phyloP scores from a whole-genome alignment of 2,329 filamentous ascomycete species.

The Pseudocercospora vitis region DNA sequence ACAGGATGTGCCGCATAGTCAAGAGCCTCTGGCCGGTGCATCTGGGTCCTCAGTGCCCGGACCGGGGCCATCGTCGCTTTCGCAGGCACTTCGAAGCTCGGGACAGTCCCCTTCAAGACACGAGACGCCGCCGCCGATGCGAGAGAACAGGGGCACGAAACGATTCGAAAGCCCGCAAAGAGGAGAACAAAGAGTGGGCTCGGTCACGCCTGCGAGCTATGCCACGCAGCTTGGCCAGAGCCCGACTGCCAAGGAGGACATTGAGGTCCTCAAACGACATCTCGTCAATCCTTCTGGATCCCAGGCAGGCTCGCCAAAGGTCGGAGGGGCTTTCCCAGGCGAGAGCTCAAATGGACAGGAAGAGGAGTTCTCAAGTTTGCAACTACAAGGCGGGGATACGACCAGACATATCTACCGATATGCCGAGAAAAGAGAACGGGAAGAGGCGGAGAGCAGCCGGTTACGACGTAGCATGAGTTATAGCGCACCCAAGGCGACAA shows the following conservation, averaged over 20 bases:
- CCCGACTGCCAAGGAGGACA: constrained; percentile 73
- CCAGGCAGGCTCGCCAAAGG: constrained; percentile 33
- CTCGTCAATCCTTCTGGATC: constrained; percentile 67
- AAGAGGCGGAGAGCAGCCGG: constrained; percentile 60
- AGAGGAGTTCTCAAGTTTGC: constrained; percentile 90
- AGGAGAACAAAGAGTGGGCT: constrained; percentile 67
- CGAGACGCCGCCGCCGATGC: constrained; percentile 53
- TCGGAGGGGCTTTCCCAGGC: constrained; percentile 27
- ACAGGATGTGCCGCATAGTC: constrained; percentile 54
- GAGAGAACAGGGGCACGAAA: constrained; percentile 54
- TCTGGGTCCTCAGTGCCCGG: constrained; percentile 62
- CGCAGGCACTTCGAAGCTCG: constrained; percentile 78
- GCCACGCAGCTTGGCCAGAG: constrained; percentile 45
- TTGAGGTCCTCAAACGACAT: constrained; percentile 87
- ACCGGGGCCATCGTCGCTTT: constrained; percentile 82
- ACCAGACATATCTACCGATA: constrained; percentile 95
- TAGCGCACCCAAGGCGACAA: constrained; percentile 66
- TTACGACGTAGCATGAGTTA: constrained; percentile 86
- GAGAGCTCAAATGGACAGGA: constrained; percentile 51
- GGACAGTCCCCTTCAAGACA: constrained; percentile 69
- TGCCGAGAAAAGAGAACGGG: constrained; percentile 80
- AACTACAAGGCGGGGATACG: constrained; percentile 89
- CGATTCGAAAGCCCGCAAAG: constrained; percentile 44
- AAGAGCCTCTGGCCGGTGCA: constrained; percentile 64
- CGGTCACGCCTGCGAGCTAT: constrained; percentile 69